phyloP scores from a whole-genome alignment of 2,329 filamentous ascomycete genomes.

The Alternaria arborescens region DNA sequence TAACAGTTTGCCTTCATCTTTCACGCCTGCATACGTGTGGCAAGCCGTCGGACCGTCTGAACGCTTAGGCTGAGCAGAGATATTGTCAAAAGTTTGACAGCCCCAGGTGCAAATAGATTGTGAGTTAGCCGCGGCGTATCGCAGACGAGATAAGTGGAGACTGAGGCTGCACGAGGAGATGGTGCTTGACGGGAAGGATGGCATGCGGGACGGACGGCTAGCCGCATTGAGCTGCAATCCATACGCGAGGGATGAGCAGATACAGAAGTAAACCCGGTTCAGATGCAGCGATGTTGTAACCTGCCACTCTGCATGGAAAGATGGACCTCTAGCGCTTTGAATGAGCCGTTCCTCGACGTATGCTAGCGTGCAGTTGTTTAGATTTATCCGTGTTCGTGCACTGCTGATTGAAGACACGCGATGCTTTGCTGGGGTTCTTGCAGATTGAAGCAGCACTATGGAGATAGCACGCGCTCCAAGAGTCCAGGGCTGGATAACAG shows the following conservation, averaged over 20 bases:
- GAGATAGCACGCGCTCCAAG: constrained; percentile 8
- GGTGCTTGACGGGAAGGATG: constrained; percentile 8
- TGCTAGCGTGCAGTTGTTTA: constrained; percentile 1
- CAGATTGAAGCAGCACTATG: constrained; percentile 6
- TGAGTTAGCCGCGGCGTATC: constrained; percentile 3
- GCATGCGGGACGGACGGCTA: constrained; percentile 24
- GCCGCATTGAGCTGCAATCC: constrained; percentile 31
- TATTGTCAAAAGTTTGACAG: constrained; percentile 14
- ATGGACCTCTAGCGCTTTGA: constrained; percentile 6
- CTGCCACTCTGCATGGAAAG: neutral
- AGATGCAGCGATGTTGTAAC: constrained; percentile 4
- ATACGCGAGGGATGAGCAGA: constrained; percentile 21
- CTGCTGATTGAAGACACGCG: constrained; percentile 14
- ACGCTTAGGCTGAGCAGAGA: constrained; percentile 9
- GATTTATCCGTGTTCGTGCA: neutral
- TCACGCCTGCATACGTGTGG: constrained; percentile 30
- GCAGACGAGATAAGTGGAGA: constrained; percentile 2
- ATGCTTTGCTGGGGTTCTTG: constrained; percentile 6
- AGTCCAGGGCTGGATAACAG: neutral
- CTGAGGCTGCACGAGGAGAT: constrained; percentile 2
- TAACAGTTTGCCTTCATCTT: constrained; percentile 25
- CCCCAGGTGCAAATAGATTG: constrained; percentile 3
- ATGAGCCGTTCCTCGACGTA: neutral
- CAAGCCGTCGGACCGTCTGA: constrained; percentile 35
- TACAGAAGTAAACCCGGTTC: constrained; percentile 29